Evolutionary conservation across 2,329 filamentous ascomycete species (phyloP).

Genomic region (Fusarium liriodendri): DNA sequence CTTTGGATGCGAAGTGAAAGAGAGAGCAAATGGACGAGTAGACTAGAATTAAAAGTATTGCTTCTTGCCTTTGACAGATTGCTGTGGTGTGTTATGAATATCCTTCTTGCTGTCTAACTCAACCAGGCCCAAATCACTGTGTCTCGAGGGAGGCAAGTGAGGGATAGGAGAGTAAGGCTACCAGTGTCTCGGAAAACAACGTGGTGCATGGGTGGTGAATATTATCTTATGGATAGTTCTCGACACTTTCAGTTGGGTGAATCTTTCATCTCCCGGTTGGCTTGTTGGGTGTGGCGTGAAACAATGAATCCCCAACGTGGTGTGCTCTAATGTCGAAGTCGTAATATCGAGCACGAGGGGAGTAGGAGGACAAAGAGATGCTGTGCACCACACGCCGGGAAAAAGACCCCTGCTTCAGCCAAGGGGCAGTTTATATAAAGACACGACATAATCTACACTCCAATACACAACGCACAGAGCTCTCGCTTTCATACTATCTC

Average conservation of each 20-base stretch:
- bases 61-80: not conserved
- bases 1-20: conserved; percentile 35
- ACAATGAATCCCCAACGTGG: not conserved
- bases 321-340: not conserved
- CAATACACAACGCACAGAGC: not conserved
- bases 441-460: not conserved
- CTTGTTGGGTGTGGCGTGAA: not conserved
- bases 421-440: not conserved
- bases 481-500: not conserved
- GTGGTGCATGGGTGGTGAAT: not conserved
- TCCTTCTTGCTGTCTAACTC: not conserved
- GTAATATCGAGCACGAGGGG: not conserved
- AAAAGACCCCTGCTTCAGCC: not conserved
- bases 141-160: not conserved
- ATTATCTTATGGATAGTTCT: not conserved
- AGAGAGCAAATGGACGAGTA: conserved; percentile 29
- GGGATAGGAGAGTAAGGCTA: not conserved
- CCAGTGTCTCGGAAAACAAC: not conserved
- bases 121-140: not conserved
- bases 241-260: not conserved
- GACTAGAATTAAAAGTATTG: not conserved
- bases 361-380: not conserved
- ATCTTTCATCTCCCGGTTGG: too few relatives aligned
- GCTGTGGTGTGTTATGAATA: not conserved
- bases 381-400: not conserved